Evolutionary conservation across 208 protist species (phyloP).

Genomic region (Endotrypanum monterogeii): DNA sequence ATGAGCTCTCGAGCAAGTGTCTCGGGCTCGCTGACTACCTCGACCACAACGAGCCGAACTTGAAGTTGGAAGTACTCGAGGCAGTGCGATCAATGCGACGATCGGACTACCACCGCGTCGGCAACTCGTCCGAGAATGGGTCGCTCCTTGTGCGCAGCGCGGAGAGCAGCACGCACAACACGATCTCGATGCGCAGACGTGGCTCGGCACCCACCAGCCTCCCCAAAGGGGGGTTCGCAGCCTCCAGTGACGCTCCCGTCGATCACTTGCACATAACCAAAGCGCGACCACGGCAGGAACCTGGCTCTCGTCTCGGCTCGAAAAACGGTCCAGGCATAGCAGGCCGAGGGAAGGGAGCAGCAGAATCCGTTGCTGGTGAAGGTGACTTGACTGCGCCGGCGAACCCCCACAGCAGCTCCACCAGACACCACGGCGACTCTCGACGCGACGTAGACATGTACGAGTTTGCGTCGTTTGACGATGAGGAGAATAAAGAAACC

Average conservation of each 20-base stretch:
- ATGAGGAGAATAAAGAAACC: slow-evolving; percentile 5
- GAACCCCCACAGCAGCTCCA: background rate
- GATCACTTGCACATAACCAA: slow-evolving; percentile 10
- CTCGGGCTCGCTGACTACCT: slow-evolving; percentile 90
- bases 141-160: slow-evolving; percentile 30
- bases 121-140: slow-evolving; percentile 39
- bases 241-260: slow-evolving; percentile 6
- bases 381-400: background rate
- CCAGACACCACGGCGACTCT: background rate
- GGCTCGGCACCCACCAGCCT: background rate
- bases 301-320: background rate
- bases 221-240: slow-evolving; percentile 14
- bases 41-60: slow-evolving; percentile 81
- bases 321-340: background rate
- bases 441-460: background rate
- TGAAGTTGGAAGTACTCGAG: slow-evolving; percentile 73
- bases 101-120: slow-evolving; percentile 43
- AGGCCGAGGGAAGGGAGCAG: slow-evolving; percentile 9
- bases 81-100: slow-evolving; percentile 58
- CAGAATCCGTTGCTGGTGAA: slow-evolving; percentile 2
- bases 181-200: slow-evolving; percentile 14
- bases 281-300: slow-evolving; percentile 4
- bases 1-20: slow-evolving; percentile 83
- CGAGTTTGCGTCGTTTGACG: slow-evolving; percentile 11
- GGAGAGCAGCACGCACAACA: slow-evolving; percentile 32